phyloP scores from a whole-genome alignment of 2,329 filamentous ascomycete species.

The Ilyonectria robusta region DNA sequence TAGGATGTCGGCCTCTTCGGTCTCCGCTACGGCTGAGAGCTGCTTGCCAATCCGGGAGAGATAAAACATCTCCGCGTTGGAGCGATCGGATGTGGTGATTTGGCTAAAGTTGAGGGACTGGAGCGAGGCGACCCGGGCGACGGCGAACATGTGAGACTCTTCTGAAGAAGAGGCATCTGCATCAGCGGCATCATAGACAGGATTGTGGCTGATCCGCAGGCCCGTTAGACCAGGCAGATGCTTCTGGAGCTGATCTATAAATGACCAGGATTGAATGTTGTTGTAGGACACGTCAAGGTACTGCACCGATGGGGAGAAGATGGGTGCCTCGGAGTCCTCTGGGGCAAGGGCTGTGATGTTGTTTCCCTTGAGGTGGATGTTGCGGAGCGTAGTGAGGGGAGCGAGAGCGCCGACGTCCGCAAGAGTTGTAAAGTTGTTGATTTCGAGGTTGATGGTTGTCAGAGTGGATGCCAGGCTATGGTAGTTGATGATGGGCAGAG shows the following conservation, averaged over 20 bases:
- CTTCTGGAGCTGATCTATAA: slow-evolving; percentile 77
- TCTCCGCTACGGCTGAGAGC: slow-evolving; percentile 71
- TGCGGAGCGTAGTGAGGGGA: slow-evolving; percentile 66
- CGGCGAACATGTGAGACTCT: slow-evolving; percentile 89
- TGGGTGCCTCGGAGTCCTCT: slow-evolving; percentile 50
- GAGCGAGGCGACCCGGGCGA: slow-evolving; percentile 80
- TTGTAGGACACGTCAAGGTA: slow-evolving; percentile 85
- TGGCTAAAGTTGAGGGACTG: slow-evolving; percentile 80
- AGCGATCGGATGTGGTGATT: slow-evolving; percentile 80
- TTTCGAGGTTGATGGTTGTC: slow-evolving; percentile 77
- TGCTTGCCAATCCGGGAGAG: slow-evolving; percentile 86
- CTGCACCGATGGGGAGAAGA: slow-evolving; percentile 68
- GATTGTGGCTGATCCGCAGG: slow-evolving; percentile 88
- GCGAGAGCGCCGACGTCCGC: slow-evolving; percentile 70
- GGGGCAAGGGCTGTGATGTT: slow-evolving; percentile 66
- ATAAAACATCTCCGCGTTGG: slow-evolving; percentile 95
- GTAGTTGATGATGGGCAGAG: slow-evolving; percentile 61
- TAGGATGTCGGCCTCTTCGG: slow-evolving; percentile 68
- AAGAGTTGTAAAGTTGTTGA: slow-evolving; percentile 76
- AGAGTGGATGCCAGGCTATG: slow-evolving; percentile 65
- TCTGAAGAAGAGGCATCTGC: slow-evolving; percentile 71
- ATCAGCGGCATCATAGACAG: slow-evolving; percentile 75
- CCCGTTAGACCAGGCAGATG: slow-evolving; percentile 81
- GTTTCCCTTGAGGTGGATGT: slow-evolving; percentile 83
- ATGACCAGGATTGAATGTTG: slow-evolving; percentile 76